Percentiles rank a stretch among this genome's conserved stretches.
Conservation (phyloP, 2,329 filamentous ascomycete species). For the Cytospora piceicola region DNA sequence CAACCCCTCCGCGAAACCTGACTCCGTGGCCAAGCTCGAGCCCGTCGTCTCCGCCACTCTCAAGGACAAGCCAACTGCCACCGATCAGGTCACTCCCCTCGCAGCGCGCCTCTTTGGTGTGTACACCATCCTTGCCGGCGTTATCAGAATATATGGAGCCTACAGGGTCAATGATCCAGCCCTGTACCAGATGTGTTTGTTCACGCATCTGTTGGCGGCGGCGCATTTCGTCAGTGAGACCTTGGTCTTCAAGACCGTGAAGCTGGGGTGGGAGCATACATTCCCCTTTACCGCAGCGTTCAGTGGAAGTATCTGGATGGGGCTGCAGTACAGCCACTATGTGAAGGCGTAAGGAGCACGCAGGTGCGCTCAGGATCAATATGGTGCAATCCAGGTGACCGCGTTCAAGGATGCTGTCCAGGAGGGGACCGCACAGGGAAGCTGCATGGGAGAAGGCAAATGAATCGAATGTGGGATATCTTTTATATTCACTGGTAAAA, state of each 20-base stretch:
- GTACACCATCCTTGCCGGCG: constrained; percentile 79
- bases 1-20: constrained; percentile 48
- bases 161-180: constrained; percentile 75
- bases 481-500: constrained; percentile 10
- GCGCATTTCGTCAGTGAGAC: constrained; percentile 82
- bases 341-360: constrained; percentile 43
- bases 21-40: constrained; percentile 54
- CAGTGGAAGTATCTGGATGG: constrained; percentile 62
- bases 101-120: constrained; percentile 82
- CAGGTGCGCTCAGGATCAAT: neutral
- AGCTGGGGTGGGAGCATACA: constrained; percentile 60
- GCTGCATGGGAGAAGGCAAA: too few species aligned
- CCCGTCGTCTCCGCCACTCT: constrained; percentile 50
- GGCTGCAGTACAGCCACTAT: constrained; percentile 70
- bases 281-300: constrained; percentile 57
- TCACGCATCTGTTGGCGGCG: constrained; percentile 80
- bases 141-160: constrained; percentile 81
- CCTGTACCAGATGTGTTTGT: constrained; percentile 79
- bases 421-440: neutral
- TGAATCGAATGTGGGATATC: neutral
- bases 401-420: too few species aligned
- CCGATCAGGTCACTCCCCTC: constrained; percentile 72
- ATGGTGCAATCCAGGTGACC: neutral
- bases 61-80: constrained; percentile 50
- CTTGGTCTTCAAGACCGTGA: constrained; percentile 76